A percentile compares a stretch with the other conserved stretches of the same genome.
Evolutionary conservation across 805 yeast genomes (phyloP).

Genomic region (Teunomyces funiuensis): DNA sequence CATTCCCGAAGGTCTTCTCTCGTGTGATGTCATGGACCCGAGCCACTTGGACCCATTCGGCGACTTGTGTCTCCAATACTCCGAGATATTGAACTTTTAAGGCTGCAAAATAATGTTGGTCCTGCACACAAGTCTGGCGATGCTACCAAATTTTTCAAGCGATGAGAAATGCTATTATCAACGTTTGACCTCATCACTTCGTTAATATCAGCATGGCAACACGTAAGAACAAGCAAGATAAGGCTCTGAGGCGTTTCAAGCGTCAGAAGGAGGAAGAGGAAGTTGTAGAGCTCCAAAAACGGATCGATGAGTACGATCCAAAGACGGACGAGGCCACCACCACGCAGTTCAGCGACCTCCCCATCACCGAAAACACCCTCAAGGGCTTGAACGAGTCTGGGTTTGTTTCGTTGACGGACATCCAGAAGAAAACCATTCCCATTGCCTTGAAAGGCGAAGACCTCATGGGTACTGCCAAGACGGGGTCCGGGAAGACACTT

Average conservation of each 20-base stretch:
- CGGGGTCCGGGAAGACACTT: conserved; percentile 89
- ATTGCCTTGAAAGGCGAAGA: conserved; percentile 74
- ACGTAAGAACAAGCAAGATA: conserved; percentile 16
- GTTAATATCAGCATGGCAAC: conserved; percentile 2
- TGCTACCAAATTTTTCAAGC: neutral
- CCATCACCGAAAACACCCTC: conserved; percentile 61
- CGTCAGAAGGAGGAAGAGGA: conserved; percentile 35
- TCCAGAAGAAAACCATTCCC: conserved; percentile 79
- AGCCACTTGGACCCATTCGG: conserved; percentile 31
- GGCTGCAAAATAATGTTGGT: neutral
- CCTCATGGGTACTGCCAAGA: conserved; percentile 82
- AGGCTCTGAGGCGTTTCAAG: conserved; percentile 15
- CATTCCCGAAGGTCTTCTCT: conserved; percentile 40
- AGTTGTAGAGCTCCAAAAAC: conserved; percentile 44
- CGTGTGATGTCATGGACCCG: conserved; percentile 30
- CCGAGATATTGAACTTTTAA: conserved; percentile 40
- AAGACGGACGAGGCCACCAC: conserved; percentile 22
- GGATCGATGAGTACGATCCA: conserved; percentile 56
- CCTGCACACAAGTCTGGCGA: neutral
- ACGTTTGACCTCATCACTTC: conserved; percentile 7
- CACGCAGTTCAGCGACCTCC: conserved; percentile 71
- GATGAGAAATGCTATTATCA: conserved; percentile 8
- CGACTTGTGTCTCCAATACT: conserved; percentile 43
- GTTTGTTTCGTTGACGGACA: conserved; percentile 78
- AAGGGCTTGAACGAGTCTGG: conserved; percentile 78